Base-by-base conservation (phyloP, 2,329 filamentous ascomycete species). In the Ustulina deusta region DNA sequence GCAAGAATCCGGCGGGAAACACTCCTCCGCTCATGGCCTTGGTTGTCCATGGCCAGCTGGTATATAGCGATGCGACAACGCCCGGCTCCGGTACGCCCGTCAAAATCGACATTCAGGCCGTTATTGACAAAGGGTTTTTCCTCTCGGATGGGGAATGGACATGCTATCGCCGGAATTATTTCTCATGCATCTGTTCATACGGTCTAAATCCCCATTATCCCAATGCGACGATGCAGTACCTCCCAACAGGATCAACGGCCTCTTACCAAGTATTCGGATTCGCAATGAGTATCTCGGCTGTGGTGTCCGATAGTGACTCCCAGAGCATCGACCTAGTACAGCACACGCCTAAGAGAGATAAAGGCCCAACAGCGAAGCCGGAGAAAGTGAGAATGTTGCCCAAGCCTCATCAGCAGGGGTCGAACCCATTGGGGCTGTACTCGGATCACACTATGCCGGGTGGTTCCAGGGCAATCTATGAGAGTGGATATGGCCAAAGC, bases 101-200 rank as follows among this genome's bases (percentile, higher is more conserved):
- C 71, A 90, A 89, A 70, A 86, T 92, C 22, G 90, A 92, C 15
- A 92, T 97, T 70, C 85, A 90, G 34, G 93, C 92, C 40, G 91
- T 89, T 74, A 93, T 97, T 67, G 93, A 97, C 78, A 97, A 97
- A 74, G 94, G 94, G 0, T 97, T 97, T 81, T 97, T 97, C 77
- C 83, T 90, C 40, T 87, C 86, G 3, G 94, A 97, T 63, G 85
- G 87, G 20, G 93, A 94, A 74, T 97, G 93, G 93, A 97, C 94
- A 0, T 97, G 94, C 81, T 97, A 97, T 78, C 87, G 94, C 38
- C 87, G 94, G 49, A 97, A 97, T 78, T 97, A 97, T 80, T 96
- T 97, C 78, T 91, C 92, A 0, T 93, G 96, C 61, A 88, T 90
- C 59, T 95, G 93, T 78, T 93, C 91, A 2, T 97, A 91, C 79